A percentile compares a stretch with the other conserved stretches of the same genome.
Evolutionary conservation across 768 basidiomycete genomes (phyloP).

Genomic region (Favolaschia claudopus): DNA sequence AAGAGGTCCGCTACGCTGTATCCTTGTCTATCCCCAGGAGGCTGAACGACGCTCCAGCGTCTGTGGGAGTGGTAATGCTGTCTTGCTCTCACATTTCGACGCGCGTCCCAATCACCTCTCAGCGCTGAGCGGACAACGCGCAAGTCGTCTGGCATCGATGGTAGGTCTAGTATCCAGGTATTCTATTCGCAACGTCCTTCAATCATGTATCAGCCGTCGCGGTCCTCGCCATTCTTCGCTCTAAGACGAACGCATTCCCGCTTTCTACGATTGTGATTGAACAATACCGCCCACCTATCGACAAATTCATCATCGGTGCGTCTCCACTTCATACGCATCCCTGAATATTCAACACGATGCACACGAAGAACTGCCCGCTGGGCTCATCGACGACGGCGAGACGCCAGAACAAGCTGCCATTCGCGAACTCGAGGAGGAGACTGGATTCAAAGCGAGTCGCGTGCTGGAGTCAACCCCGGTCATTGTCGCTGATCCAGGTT

Average conservation of each 20-base stretch:
- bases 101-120: not conserved
- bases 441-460: constrained; percentile 77
- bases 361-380: too few species aligned
- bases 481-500: constrained; percentile 77
- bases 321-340: not conserved
- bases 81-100: not conserved
- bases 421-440: constrained; percentile 93
- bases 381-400: constrained; percentile 88
- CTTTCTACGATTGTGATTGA: constrained; percentile 86
- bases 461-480: constrained; percentile 70
- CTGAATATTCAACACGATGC: constrained; percentile 8
- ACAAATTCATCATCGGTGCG: constrained; percentile 76
- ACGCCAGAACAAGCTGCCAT: constrained; percentile 81
- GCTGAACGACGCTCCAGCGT: constrained; percentile 52
- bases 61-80: constrained; percentile 74
- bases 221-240: constrained; percentile 80
- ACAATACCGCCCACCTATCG: constrained; percentile 91
- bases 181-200: not conserved
- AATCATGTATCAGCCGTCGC: constrained; percentile 69
- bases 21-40: not conserved
- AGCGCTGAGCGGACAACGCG: constrained; percentile 83
- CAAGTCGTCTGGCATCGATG: constrained; percentile 80
- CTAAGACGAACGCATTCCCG: constrained; percentile 75
- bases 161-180: constrained; percentile 43
- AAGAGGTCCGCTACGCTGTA: constrained; percentile 54